These are phyloP conservation scores for Otatea glauca DNA, from an alignment of 176 grass and related monocot genomes.

Conservation along the genomic window DNA sequence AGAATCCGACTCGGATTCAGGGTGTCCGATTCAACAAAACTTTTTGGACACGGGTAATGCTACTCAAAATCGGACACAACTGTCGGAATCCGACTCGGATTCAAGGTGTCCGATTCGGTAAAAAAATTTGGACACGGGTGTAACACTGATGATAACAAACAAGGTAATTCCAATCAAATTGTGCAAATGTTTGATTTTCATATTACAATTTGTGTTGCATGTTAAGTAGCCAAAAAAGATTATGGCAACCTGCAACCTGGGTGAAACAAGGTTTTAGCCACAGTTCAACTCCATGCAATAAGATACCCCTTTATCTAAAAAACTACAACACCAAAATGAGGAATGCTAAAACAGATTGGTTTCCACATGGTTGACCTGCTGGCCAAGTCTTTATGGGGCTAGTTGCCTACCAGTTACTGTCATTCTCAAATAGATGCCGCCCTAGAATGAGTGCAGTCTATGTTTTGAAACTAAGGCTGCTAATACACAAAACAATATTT, in stretches of 20 bases:
- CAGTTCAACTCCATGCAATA: not conserved
- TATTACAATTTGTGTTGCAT: not conserved
- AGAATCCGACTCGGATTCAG: no score
- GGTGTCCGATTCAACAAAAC: no score
- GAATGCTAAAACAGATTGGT: constrained; percentile 6
- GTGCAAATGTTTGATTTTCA: not conserved
- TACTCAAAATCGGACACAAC: no score
- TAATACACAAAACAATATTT: not conserved
- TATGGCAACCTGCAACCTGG: not conserved
- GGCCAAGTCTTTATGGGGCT: not conserved
- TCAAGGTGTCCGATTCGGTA: no score
- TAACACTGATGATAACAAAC: not conserved
- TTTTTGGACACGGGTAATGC: no score
- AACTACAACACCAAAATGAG: not conserved
- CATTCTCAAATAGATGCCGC: not conserved
- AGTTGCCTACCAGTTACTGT: not conserved
- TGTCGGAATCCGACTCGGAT: no score
- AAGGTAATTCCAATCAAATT: not conserved
- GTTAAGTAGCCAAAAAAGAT: not conserved
- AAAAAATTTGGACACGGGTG: no score
- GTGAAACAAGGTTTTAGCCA: not conserved
- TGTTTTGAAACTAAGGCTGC: not conserved
- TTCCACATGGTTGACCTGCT: not conserved
- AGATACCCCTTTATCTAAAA: not conserved
- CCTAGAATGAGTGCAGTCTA: not conserved